Percentiles rank a stretch among this genome's conserved stretches.
Evolutionary conservation across 768 basidiomycete species (phyloP).

Genomic region (Mycena venus): DNA sequence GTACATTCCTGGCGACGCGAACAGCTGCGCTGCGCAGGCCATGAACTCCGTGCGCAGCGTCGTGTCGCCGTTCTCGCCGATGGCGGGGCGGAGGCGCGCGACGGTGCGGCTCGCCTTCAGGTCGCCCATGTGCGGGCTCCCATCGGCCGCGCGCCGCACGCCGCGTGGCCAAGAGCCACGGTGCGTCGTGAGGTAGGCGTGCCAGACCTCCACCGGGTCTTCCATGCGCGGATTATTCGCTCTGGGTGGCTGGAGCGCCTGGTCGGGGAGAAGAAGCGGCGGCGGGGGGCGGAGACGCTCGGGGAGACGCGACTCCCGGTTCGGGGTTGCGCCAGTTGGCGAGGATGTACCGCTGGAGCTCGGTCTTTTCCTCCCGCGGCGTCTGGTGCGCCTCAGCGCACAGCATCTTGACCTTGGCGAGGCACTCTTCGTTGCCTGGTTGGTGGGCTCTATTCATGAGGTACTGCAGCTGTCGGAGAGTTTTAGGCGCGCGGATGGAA

Average conservation of each 20-base stretch:
- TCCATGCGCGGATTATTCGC: slow-evolving; percentile 61
- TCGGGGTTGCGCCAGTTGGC: slow-evolving; percentile 61
- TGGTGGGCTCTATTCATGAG: slow-evolving; percentile 59
- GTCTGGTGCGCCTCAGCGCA: slow-evolving; percentile 61
- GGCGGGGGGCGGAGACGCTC: slow-evolving; percentile 24
- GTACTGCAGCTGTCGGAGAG: slow-evolving; percentile 55
- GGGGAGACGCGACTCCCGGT: slow-evolving; percentile 38
- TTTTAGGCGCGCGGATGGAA: slow-evolving; percentile 47
- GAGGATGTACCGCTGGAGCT: slow-evolving; percentile 57
- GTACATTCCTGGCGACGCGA: slow-evolving; percentile 57
- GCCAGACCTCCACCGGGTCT: slow-evolving; percentile 62
- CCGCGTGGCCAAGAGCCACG: slow-evolving; percentile 63
- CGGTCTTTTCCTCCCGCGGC: slow-evolving; percentile 58
- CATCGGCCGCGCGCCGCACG: slow-evolving; percentile 55
- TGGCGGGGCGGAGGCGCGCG: slow-evolving; percentile 60
- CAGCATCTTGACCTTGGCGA: slow-evolving; percentile 58
- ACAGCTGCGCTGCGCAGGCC: slow-evolving; percentile 53
- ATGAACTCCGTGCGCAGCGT: slow-evolving; percentile 56
- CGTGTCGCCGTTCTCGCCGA: slow-evolving; percentile 46
- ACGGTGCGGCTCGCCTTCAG: slow-evolving; percentile 62
- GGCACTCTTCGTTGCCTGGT: slow-evolving; percentile 55
- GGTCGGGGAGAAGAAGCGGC: slow-evolving; percentile 21
- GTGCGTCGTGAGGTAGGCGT: slow-evolving; percentile 58
- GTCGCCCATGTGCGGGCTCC: slow-evolving; percentile 55
- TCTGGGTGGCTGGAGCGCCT: slow-evolving; percentile 29